phyloP scores from a whole-genome alignment of 805 yeast genomes.

The Scheffersomyces amazonensis region DNA sequence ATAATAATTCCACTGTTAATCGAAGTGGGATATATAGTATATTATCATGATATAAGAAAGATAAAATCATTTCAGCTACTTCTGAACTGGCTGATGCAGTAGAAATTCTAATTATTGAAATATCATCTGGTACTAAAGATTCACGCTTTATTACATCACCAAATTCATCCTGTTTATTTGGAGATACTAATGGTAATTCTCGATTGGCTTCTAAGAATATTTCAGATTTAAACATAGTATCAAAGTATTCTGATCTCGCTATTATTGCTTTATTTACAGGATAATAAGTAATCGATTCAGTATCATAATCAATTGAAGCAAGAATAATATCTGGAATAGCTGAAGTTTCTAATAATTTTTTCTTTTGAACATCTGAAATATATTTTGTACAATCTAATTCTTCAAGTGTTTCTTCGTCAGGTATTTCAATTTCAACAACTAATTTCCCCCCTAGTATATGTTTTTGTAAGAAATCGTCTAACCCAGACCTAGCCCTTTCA shows the following conservation, averaged over 20 bases:
- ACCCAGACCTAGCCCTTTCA: conserved; percentile 31
- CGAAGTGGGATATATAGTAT: conserved; percentile 45
- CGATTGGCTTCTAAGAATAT: conserved; percentile 16
- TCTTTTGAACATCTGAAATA: conserved; percentile 18
- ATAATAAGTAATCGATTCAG: conserved; percentile 36
- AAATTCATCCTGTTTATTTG: not conserved
- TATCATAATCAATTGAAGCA: conserved; percentile 25
- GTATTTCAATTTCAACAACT: conserved; percentile 8
- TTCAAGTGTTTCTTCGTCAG: conserved; percentile 27
- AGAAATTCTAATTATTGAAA: conserved; percentile 29
- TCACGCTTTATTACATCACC: conserved; percentile 13
- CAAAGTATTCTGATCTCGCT: conserved; percentile 60
- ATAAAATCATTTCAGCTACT: conserved; percentile 50
- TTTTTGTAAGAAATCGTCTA: conserved; percentile 24
- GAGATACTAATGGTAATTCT: conserved; percentile 11
- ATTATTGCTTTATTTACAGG: conserved; percentile 67
- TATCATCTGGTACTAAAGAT: conserved; percentile 8
- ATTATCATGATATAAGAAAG: conserved; percentile 60
- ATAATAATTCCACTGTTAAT: conserved; percentile 53
- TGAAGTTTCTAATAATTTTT: conserved; percentile 15
- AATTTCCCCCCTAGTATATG: conserved; percentile 18
- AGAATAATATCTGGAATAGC: conserved; percentile 49
- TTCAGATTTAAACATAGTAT: conserved; percentile 56
- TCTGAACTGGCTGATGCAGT: conserved; percentile 13
- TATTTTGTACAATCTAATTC: conserved; percentile 19